Percentiles rank a stretch among this genome's conserved stretches.
phyloP scores from a whole-genome alignment of 225 moss, liverwort and hornwort genomes.

The Sphagnum tenellum region DNA sequence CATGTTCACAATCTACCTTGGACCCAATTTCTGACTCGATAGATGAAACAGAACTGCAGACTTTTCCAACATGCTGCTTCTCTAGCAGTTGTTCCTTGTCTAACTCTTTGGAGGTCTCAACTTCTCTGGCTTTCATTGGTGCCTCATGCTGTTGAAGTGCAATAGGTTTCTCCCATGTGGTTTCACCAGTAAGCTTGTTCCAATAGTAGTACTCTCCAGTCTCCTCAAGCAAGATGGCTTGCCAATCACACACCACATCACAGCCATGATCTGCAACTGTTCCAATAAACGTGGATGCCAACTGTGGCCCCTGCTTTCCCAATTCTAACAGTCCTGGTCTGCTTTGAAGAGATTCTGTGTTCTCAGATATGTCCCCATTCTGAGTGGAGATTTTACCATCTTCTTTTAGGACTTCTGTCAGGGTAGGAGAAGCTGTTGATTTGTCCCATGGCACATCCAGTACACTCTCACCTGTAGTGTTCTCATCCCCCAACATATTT shows the following conservation, averaged over 20 bases:
- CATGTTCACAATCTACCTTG: too few species aligned
- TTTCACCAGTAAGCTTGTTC: constrained; percentile 51
- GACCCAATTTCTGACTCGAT: too few species aligned
- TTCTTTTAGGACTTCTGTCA: constrained; percentile 16
- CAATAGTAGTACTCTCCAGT: constrained; percentile 52
- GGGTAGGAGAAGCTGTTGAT: background rate
- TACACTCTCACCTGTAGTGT: constrained; percentile 10
- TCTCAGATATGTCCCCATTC: constrained; percentile 1
- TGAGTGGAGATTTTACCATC: background rate
- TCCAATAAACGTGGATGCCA: too few species aligned
- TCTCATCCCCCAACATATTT: constrained; percentile 44
- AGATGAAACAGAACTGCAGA: too few species aligned
- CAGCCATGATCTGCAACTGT: too few species aligned
- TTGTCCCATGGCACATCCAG: constrained; percentile 14
- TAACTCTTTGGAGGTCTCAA: constrained; percentile 5
- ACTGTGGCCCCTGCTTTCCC: too few species aligned
- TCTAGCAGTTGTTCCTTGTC: constrained; percentile 12
- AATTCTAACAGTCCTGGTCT: background rate
- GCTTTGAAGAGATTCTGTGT: background rate
- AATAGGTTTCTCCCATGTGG: constrained; percentile 61
- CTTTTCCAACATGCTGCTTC: constrained; percentile 1
- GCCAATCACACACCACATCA: constrained; percentile 26
- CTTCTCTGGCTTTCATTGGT: constrained; percentile 5
- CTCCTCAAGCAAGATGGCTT: constrained; percentile 46
- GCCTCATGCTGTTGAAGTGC: constrained; percentile 16